A percentile compares a stretch with the other conserved stretches of the same genome.
Evolutionary conservation across 75 land plant genomes (phyloP).

Genomic region (Larix kaempferi): DNA sequence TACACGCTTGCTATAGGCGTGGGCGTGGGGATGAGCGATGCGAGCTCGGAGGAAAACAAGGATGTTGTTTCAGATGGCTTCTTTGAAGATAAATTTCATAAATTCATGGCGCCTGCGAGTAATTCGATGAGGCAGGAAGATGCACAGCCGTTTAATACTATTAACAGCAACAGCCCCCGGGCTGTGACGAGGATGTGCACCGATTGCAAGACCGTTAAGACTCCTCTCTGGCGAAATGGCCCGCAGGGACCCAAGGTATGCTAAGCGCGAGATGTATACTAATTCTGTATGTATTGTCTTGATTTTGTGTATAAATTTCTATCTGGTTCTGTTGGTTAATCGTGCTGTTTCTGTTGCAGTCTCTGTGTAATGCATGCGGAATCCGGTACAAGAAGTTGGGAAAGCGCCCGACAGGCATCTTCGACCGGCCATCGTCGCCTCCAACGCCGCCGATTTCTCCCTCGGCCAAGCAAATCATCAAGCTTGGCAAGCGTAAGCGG

Average conservation of each 20-base stretch:
- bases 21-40: not conserved
- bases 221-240: conserved; percentile 66
- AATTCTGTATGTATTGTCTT: not conserved
- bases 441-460: conserved; percentile 5
- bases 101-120: not conserved
- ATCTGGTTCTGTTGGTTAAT: not conserved
- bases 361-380: conserved; percentile 62
- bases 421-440: not conserved
- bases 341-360: conserved; percentile 15
- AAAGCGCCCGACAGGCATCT: conserved; percentile 3
- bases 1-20: not conserved
- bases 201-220: conserved; percentile 32
- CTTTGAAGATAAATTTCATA: not conserved
- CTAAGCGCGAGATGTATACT: conserved; percentile 25
- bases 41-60: not conserved
- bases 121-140: not conserved
- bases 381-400: conserved; percentile 48
- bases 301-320: not conserved
- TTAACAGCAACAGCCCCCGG: not conserved
- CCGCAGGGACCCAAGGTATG: conserved; percentile 50
- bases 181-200: conserved; percentile 11
- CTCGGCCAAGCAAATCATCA: not conserved
- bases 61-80: not conserved
- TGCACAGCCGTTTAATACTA: not conserved
- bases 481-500: not conserved